These are phyloP conservation scores for Corynespora cassiicola DNA, from an alignment of 2,329 filamentous ascomycete species.

Conservation along the genomic window DNA sequence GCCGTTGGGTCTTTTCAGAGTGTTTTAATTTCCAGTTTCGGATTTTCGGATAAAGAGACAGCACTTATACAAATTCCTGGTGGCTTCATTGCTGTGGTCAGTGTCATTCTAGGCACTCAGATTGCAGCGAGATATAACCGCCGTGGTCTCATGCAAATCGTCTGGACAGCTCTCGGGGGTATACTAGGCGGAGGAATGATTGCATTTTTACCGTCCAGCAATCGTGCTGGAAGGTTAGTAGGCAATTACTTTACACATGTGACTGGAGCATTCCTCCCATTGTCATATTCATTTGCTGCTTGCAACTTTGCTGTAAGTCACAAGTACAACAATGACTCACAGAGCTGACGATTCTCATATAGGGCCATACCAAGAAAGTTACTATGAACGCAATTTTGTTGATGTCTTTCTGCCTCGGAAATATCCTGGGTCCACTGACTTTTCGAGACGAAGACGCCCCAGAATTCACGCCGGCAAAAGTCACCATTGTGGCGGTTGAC, in stretches of 20 bases:
- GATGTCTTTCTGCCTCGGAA: slow-evolving; percentile 51
- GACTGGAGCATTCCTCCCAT: slow-evolving; percentile 40
- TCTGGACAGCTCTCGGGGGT: slow-evolving; percentile 23
- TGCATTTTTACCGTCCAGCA: slow-evolving; percentile 23
- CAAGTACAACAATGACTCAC: too few species aligned
- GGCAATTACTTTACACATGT: slow-evolving; percentile 55
- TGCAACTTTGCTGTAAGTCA: slow-evolving; percentile 54
- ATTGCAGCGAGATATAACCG: slow-evolving; percentile 30
- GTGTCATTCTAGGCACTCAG: slow-evolving; percentile 29
- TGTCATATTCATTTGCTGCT: slow-evolving; percentile 50
- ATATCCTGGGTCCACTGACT: slow-evolving; percentile 51
- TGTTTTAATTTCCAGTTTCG: slow-evolving; percentile 39
- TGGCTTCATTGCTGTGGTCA: slow-evolving; percentile 26
- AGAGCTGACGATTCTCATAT: too few species aligned
- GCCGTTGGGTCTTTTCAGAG: slow-evolving; percentile 42
- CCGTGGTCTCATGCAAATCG: slow-evolving; percentile 25
- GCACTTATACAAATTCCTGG: slow-evolving; percentile 36
- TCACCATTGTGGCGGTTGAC: slow-evolving; percentile 39
- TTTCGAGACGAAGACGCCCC: slow-evolving; percentile 46
- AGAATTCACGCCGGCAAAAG: slow-evolving; percentile 53
- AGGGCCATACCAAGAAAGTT: slow-evolving; percentile 56
- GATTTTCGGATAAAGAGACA: slow-evolving; percentile 43
- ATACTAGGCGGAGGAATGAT: slow-evolving; percentile 26
- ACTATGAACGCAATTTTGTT: slow-evolving; percentile 59
- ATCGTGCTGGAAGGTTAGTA: slow-evolving; percentile 29